phyloP scores from a whole-genome alignment of 371 early-diverging fungal species.

The Mucor piriformis region DNA sequence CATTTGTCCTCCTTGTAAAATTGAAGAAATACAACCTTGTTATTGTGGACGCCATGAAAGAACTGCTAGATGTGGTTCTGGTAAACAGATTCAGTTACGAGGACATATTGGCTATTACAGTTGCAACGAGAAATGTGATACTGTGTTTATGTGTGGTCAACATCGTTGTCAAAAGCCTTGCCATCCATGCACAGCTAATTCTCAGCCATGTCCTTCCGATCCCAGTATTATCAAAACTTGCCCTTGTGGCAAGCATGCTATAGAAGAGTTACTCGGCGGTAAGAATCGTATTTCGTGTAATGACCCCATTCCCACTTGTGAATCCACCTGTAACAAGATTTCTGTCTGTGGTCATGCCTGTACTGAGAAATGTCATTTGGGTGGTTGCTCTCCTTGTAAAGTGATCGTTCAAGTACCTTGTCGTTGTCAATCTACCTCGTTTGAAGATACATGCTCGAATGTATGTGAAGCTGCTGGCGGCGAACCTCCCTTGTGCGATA shows the following conservation, averaged over 20 bases:
- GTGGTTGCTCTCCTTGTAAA: constrained; percentile 73
- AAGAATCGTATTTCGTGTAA: constrained; percentile 60
- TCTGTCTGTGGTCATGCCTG: constrained; percentile 80
- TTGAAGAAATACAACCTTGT: constrained; percentile 61
- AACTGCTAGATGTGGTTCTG: constrained; percentile 63
- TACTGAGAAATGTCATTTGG: constrained; percentile 71
- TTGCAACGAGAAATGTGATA: constrained; percentile 64
- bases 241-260: constrained; percentile 77
- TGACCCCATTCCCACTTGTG: constrained; percentile 83
- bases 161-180: constrained; percentile 79
- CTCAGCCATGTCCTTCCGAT: constrained; percentile 71
- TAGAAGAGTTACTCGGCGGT: constrained; percentile 36
- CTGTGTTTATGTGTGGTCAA: constrained; percentile 68
- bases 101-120: constrained; percentile 60
- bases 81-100: constrained; percentile 36
- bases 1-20: constrained; percentile 67
- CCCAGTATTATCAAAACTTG: constrained; percentile 69
- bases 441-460: constrained; percentile 52
- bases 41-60: constrained; percentile 73
- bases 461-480: constrained; percentile 48
- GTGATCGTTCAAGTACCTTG: constrained; percentile 56
- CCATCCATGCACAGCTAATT: constrained; percentile 61
- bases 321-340: constrained; percentile 61
- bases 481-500: constrained; percentile 62
- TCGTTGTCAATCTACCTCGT: constrained; percentile 63